A percentile compares a stretch with the other conserved stretches of the same genome.
phyloP scores from a whole-genome alignment of 306 rosid genomes.

The Cucumis sativus region DNA sequence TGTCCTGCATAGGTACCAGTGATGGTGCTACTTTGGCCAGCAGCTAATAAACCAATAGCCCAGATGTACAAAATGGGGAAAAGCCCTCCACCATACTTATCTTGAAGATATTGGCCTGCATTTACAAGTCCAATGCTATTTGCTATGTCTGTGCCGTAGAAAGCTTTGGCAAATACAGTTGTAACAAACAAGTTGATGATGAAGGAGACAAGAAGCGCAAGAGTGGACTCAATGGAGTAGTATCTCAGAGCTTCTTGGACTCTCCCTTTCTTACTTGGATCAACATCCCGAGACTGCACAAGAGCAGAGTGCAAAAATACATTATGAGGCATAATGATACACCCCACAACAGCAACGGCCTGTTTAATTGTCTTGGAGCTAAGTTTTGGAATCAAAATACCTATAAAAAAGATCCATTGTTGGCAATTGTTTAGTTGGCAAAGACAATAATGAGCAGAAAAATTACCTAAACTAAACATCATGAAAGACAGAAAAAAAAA shows the following conservation, averaged over 20 bases:
- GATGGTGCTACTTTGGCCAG: conserved; percentile 96
- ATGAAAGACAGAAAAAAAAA: conserved; percentile 1
- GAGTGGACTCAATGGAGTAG: conserved; percentile 76
- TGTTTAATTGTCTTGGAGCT: conserved; percentile 82
- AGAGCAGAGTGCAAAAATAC: conserved; percentile 93
- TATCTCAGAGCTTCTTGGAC: conserved; percentile 89
- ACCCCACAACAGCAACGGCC: conserved; percentile 96
- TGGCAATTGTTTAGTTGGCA: conserved; percentile 11
- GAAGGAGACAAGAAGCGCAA: conserved; percentile 71
- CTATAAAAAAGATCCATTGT: conserved; percentile 24
- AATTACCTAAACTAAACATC: not conserved
- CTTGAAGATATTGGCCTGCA: conserved; percentile 88
- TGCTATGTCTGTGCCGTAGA: conserved; percentile 69
- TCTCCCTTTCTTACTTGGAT: conserved; percentile 51
- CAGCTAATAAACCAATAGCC: conserved; percentile 89
- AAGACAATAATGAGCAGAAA: not conserved
- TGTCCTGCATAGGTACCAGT: conserved; percentile 99
- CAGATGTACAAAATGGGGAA: conserved; percentile 86
- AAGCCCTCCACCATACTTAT: conserved; percentile 79
- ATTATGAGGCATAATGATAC: conserved; percentile 97
- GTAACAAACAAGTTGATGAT: conserved; percentile 76
- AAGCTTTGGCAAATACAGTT: conserved; percentile 82
- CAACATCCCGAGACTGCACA: conserved; percentile 77
- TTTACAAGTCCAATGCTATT: conserved; percentile 68
- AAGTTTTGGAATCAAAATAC: conserved; percentile 82